Conservation (phyloP, 2,329 filamentous ascomycete species). For the Onygena corvina region DNA sequence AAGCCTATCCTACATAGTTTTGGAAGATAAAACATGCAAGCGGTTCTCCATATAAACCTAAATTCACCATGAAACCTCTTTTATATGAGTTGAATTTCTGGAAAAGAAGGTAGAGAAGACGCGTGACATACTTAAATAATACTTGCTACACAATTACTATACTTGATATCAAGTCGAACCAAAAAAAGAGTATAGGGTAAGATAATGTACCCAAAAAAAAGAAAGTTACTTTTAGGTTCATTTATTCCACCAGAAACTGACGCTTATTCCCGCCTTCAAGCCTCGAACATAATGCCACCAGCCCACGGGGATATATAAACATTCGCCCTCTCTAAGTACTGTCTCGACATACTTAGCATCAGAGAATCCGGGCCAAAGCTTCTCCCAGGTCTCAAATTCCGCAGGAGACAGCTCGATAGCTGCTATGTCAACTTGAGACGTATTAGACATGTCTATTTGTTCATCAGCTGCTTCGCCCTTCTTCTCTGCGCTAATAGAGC, state of each 20-base stretch:
- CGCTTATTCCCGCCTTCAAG: conserved; percentile 76
- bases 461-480: conserved; percentile 36
- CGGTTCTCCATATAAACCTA: no score
- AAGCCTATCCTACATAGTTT: no score
- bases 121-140: no score
- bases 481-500: conserved; percentile 2
- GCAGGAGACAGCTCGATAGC: conserved; percentile 46
- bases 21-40: no score
- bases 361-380: conserved; percentile 44
- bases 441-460: conserved; percentile 87
- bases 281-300: conserved; percentile 98
- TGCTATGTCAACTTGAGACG: conserved; percentile 65
- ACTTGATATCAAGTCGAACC: no score
- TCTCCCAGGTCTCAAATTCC: conserved; percentile 32
- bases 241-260: conserved; percentile 91
- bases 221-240: no score
- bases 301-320: conserved; percentile 76
- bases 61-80: no score
- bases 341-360: conserved; percentile 58
- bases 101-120: no score
- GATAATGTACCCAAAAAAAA: no score
- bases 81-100: no score
- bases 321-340: conserved; percentile 68
- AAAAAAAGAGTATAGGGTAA: no score
- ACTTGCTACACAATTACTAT: no score